Evolutionary conservation across 768 basidiomycete genomes (phyloP), one percentile per base, ranked within the genome.

Genomic region (Pleurotus pulmonarius): DNA sequence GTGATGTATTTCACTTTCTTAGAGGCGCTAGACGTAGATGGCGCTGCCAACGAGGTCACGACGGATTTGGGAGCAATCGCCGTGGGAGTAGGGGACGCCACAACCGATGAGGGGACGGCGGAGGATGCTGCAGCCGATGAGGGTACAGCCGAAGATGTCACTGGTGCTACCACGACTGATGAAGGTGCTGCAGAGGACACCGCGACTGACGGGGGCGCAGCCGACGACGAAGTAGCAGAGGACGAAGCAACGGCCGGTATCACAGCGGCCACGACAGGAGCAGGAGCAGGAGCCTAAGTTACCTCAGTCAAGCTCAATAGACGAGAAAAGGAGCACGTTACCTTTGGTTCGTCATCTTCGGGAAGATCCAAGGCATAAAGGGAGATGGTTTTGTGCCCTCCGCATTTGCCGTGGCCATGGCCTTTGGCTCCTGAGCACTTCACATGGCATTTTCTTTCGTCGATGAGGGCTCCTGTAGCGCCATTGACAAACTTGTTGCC

Each of bases 1-100:
- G 51, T 53, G 39, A 53, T 15, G 24, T 53, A 43, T 41, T 53
- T 53, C 51, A 53, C 51, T 22, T 53, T 53, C 51, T 53, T 53
- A 6, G 29, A 11, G 29, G n/a, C 20, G n/a, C 41, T 18, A 44
- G 41, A 16, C n/a, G 41, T 43, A n/a, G 41, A n/a, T 43, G 41
- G 41, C 7, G 13, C 41, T 34, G 29, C 29, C 29, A 4, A 34
- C 29, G 29, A 34, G 29, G 29, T 34, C 29, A 34, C 29, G 29
- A 34, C 29, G 11, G 29, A 34, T 34, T 34, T 34, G 29, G 29
- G 29, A n/a, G 25, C 13, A 49, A 16, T 16, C 48, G 34, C 5
- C 29, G 48, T 34, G n/a, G 48, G 25, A 34, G 16, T 20, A 16
- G 46, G 13, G 26, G 46, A 15, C 5, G 8, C 16, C 22, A 11